These are phyloP conservation scores for Bryum argenteum DNA, from an alignment of 225 moss, liverwort and hornwort genomes.

Conservation along the genomic window DNA sequence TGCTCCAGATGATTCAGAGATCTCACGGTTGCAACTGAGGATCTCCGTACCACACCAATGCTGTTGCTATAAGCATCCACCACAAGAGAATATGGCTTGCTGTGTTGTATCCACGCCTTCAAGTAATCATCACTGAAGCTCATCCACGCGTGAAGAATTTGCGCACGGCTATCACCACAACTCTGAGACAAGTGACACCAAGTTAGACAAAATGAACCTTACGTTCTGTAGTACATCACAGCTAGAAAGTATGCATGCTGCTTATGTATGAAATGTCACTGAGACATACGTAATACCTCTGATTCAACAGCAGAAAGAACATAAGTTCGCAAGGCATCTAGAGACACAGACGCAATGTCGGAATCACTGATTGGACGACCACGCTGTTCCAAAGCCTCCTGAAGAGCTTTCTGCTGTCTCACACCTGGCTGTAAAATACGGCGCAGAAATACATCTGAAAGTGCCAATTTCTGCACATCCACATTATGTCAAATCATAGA, in stretches of 20 bases:
- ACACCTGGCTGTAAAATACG: constrained; percentile 90
- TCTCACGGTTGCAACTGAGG: constrained; percentile 77
- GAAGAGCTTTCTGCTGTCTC: constrained; percentile 73
- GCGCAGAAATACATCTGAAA: constrained; percentile 79
- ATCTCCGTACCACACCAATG: constrained; percentile 83
- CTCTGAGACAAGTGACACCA: constrained; percentile 45
- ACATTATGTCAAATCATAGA: constrained; percentile 31
- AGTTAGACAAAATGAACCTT: constrained; percentile 15
- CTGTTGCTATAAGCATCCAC: constrained; percentile 60
- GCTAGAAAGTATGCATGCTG: not conserved
- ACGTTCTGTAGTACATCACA: constrained; percentile 10
- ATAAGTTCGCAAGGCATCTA: constrained; percentile 83
- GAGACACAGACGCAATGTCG: constrained; percentile 73
- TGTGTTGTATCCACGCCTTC: constrained; percentile 67
- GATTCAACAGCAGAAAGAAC: constrained; percentile 68
- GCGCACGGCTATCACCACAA: constrained; percentile 61
- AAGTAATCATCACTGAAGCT: constrained; percentile 69
- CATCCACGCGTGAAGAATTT: constrained; percentile 81
- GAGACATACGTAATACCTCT: constrained; percentile 45
- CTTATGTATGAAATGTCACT: constrained; percentile 12
- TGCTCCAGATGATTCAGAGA: constrained; percentile 75
- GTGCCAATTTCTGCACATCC: constrained; percentile 55
- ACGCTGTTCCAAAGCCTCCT: constrained; percentile 65
- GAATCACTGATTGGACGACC: constrained; percentile 71
- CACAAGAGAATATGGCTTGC: constrained; percentile 68